These are phyloP conservation scores for Penicillium expansum DNA, from an alignment of 2,329 filamentous ascomycete genomes.

Conservation along the genomic window DNA sequence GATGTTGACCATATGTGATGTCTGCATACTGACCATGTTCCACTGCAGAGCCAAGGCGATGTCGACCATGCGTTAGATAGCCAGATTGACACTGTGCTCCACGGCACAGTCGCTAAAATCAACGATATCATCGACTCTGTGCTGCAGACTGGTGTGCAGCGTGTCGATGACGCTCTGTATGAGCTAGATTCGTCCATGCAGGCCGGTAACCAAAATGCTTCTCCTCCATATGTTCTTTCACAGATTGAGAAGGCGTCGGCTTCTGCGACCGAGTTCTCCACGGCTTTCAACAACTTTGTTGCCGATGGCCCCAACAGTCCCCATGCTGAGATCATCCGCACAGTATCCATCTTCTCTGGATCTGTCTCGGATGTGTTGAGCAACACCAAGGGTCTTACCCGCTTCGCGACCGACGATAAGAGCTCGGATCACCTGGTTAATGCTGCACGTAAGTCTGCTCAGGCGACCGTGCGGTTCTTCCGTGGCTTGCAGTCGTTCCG, in stretches of 20 bases:
- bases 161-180: constrained; percentile 94
- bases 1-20: background rate
- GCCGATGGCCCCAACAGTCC: constrained; percentile 90
- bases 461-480: constrained; percentile 91
- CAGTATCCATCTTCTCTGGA: constrained; percentile 84
- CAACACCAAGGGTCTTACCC: constrained; percentile 92
- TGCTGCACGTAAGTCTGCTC: constrained; percentile 78
- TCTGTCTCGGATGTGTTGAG: constrained; percentile 90
- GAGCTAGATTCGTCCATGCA: constrained; percentile 98
- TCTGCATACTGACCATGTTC: background rate
- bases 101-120: constrained; percentile 86
- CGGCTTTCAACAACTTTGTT: constrained; percentile 97
- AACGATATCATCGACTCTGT: constrained; percentile 98
- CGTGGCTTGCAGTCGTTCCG: constrained; percentile 90
- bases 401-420: constrained; percentile 92
- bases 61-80: constrained; percentile 80
- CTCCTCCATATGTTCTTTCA: constrained; percentile 88
- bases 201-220: constrained; percentile 96
- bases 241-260: constrained; percentile 96
- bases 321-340: constrained; percentile 88
- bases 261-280: constrained; percentile 94
- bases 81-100: constrained; percentile 84
- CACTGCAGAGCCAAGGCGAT: constrained; percentile 61
- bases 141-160: constrained; percentile 83
- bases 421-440: constrained; percentile 83